These are phyloP conservation scores for Diaporthe destruens DNA, from an alignment of 2,329 filamentous ascomycete species.

Conservation along the genomic window DNA sequence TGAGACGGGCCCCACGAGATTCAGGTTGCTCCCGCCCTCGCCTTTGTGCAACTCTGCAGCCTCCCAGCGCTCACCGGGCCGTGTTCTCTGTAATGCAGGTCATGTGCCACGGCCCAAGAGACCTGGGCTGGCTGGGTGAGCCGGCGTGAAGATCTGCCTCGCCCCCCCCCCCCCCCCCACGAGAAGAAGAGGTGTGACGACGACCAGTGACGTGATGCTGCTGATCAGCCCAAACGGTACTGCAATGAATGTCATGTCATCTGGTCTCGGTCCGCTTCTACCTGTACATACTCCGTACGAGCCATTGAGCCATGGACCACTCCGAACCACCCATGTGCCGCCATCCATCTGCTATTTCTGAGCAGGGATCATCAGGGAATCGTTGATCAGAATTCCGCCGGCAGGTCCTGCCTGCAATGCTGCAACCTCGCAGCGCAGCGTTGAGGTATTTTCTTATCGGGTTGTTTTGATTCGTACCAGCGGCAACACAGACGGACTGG, in stretches of 20 bases:
- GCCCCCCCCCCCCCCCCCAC: background rate
- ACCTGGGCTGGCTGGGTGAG: background rate
- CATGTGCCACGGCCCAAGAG: background rate
- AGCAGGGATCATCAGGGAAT: constrained; percentile 8
- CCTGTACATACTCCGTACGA: constrained; percentile 1
- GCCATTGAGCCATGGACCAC: background rate
- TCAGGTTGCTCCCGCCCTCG: background rate
- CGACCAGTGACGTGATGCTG: background rate
- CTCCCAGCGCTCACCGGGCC: background rate
- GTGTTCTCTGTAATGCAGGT: background rate
- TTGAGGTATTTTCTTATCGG: background rate
- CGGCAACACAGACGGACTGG: too few relatives aligned
- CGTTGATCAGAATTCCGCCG: constrained; percentile 17
- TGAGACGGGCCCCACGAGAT: constrained; percentile 17
- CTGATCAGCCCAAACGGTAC: background rate
- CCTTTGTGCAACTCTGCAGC: constrained; percentile 6
- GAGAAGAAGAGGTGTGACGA: too few relatives aligned
- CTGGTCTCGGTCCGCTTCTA: constrained; percentile 30
- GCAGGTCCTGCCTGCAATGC: background rate
- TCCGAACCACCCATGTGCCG: background rate
- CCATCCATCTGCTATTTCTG: constrained; percentile 6
- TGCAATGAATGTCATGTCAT: constrained; percentile 29
- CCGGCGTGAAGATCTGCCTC: background rate
- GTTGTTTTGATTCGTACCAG: too few relatives aligned
- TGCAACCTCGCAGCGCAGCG: background rate